phyloP scores from a whole-genome alignment of 164 flowering plant species.

The Tetracentron sinense region DNA sequence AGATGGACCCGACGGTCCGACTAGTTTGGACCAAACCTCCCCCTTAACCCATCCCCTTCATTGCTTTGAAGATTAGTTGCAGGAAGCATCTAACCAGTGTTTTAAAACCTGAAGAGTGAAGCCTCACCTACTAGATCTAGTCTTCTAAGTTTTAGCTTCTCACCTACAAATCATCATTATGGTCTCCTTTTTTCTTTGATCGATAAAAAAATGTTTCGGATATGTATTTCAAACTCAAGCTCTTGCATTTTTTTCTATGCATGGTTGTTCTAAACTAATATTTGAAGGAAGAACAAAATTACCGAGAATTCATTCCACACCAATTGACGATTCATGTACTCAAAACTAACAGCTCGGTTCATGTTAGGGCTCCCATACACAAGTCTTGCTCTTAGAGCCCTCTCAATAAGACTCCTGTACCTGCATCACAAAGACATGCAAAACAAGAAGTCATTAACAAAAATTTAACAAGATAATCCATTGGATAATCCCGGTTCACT shows the following conservation, averaged over 20 bases:
- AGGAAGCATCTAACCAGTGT: background rate
- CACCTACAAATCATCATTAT: background rate
- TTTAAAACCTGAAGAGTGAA: background rate
- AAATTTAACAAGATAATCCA: background rate
- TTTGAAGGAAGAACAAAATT: constrained; percentile 14
- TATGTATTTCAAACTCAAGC: no score
- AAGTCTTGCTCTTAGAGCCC: constrained; percentile 84
- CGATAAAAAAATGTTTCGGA: no score
- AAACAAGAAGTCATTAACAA: background rate
- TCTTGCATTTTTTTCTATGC: background rate
- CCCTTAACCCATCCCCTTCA: background rate
- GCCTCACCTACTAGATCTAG: background rate
- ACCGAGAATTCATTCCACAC: constrained; percentile 99
- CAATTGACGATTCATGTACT: constrained; percentile 97
- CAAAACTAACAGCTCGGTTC: constrained; percentile 97
- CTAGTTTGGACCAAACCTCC: no score
- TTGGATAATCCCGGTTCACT: background rate
- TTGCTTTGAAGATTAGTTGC: background rate
- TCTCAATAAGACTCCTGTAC: constrained; percentile 86
- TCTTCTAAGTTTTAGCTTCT: background rate
- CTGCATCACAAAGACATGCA: constrained; percentile 31
- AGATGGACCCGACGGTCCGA: no score
- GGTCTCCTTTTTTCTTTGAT: no score
- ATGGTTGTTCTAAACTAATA: background rate
- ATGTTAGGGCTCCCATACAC: constrained; percentile 89